Base-by-base conservation (phyloP, 306 rosid genomes). In the Spatholobus suberectus region DNA sequence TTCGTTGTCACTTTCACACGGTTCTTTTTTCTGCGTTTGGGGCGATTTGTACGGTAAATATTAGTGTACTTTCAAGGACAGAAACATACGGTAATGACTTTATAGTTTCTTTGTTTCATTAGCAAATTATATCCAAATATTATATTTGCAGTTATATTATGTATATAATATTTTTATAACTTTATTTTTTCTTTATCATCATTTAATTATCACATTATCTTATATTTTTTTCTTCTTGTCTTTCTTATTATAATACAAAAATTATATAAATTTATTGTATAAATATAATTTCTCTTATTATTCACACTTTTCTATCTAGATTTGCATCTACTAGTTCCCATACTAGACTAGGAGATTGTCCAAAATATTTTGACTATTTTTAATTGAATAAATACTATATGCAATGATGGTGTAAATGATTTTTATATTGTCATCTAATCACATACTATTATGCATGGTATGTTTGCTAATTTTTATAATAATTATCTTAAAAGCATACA, bases 21-120 rank as follows among this genome's bases (percentile, higher is more conserved):
- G 5, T 51, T 20, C 29, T 51, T 73, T 18, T 49, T 49, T 51
- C 77, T 18, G 32, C 18, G 1, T 68, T 67, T 20, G 34, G 34
- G n/a, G 18, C 17, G 11, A 68, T 68, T 38, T 21, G 52, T 40
- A 68, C 51, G 74, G 29, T 1, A 17, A 21, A 20, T 20, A 27
- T 59, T 13, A 7, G n/a, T 67, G 74, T 68, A 68, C 74, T 40
- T 40, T 40, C 74, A 38, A 68, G 74, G 74, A 68, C 54, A 67
- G 1, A 63, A 35, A 37, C 46, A 65, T 34, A 32, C 38, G 34
- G 1, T 35, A 8, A 65, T 65, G 46, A 35, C 47, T 34, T 63
- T 35, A 3, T 51, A 51, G 24, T 51, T 51, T n/a, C 24, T n/a
- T 51, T 51, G 10, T 6, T 52, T 52, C 59, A 8, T 49, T 49